These are phyloP conservation scores for Cryphonectria naterciae DNA, from an alignment of 2,329 filamentous ascomycete genomes.

Conservation along the genomic window DNA sequence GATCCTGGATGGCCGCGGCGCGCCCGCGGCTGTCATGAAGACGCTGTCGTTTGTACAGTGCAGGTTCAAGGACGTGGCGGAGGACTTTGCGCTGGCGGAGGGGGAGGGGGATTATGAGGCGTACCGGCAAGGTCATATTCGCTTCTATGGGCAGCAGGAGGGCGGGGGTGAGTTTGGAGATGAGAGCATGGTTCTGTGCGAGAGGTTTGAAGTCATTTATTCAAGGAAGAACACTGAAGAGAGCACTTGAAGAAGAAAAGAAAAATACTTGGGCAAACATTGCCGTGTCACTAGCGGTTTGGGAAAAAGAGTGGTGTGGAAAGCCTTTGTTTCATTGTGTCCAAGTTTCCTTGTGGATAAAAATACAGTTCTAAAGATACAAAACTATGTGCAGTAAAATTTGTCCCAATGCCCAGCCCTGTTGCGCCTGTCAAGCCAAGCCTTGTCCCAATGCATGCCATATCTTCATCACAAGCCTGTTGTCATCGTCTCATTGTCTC, in stretches of 20 bases:
- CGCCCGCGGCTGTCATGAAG: slow-evolving; percentile 35
- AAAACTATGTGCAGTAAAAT: slow-evolving; percentile 20
- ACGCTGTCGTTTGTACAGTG: slow-evolving; percentile 35
- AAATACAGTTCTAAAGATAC: slow-evolving; percentile 12
- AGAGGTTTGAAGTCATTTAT: slow-evolving; percentile 37
- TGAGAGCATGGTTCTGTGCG: slow-evolving; percentile 36
- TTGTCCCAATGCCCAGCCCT: slow-evolving; percentile 10
- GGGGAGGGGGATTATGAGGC: slow-evolving; percentile 37
- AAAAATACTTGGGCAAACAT: background rate
- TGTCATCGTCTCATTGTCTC: background rate
- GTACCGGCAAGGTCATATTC: slow-evolving; percentile 35
- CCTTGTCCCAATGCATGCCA: slow-evolving; percentile 10
- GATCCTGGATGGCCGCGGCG: slow-evolving; percentile 35
- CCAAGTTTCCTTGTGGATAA: background rate
- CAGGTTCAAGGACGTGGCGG: slow-evolving; percentile 36
- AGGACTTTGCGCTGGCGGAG: slow-evolving; percentile 38
- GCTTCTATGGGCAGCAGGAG: slow-evolving; percentile 33
- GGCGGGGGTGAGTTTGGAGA: slow-evolving; percentile 33
- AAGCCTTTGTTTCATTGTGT: background rate
- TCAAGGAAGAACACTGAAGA: slow-evolving; percentile 1
- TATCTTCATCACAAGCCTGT: background rate
- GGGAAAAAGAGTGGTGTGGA: background rate
- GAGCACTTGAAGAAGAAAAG: too few species aligned
- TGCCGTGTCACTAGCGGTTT: background rate
- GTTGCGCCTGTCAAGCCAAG: slow-evolving; percentile 6